Base-by-base conservation (phyloP, 495 filamentous ascomycete species). In the Mytilinidion resinicola region DNA sequence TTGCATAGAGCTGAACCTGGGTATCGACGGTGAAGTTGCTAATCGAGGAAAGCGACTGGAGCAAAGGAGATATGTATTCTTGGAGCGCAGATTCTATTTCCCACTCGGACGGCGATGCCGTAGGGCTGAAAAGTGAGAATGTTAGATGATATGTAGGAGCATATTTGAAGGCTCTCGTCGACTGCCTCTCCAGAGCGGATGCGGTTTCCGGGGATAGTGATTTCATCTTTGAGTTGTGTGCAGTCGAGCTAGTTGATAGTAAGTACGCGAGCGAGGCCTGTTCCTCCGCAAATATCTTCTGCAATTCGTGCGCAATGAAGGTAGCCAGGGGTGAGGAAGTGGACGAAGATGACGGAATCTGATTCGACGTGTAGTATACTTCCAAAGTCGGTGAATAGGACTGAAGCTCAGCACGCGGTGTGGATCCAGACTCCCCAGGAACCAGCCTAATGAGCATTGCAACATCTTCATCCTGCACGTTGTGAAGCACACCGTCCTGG, bases 1-100 rank as follows among this genome's bases (percentile, higher is more conserved):
- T 76, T 1, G 93, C 93, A 69, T 96, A 96, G 1, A 96, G 78
- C 74, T 98, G 93, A 11, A 97, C 87, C 70, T 98, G 93, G 1
- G 90, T 95, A 69, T 97, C 93, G 38, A 98, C 84, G 19, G 93
- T 96, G 70, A 98, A 97, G 68, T 95, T 92, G 77, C 89, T 91
- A 62, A 97, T 92, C 14, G 83, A 77, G 3, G 83, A 80, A 25
- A 96, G 79, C 33, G 86, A 81, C 38, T 88, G 78, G 0, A 97
- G 77, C 44, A 97, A 78, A 0, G 93, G 92, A 15, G 82, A 76
- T 67, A 98, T 79, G 70, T 95, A 90, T 65, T 90, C 81, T 12
- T 85, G 78, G 37, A 97, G 80, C 6, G 91, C 91, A 41, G 78
- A 74, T 63, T 95, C 88, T 49, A 97, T 90, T 36, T 95, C 90